A percentile compares a stretch with the other conserved stretches of the same genome.
Conservation (phyloP, 83 land plant genomes). For the Picea abies region DNA sequence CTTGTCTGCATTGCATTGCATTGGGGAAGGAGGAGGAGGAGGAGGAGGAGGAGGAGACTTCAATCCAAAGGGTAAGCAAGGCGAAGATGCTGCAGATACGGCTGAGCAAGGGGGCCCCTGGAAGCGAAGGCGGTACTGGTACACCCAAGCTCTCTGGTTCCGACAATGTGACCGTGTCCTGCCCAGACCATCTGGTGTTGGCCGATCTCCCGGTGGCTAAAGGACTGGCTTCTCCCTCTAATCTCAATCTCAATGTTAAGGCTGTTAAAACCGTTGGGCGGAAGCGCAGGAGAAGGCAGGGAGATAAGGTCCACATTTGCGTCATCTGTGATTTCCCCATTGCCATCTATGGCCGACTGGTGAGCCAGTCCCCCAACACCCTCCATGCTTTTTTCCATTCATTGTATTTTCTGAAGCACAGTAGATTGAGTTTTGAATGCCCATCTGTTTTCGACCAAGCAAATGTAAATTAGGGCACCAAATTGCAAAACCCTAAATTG, state of each 20-base stretch:
- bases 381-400: not conserved
- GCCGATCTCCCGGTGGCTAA: constrained; percentile 89
- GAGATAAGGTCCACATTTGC: constrained; percentile 92
- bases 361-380: constrained; percentile 17
- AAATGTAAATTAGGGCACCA: not conserved
- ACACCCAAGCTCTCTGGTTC: no score
- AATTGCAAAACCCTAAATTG: no score
- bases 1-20: no score
- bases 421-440: no score
- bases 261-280: constrained; percentile 77
- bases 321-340: constrained; percentile 96
- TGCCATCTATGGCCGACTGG: constrained; percentile 98
- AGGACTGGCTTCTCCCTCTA: constrained; percentile 61
- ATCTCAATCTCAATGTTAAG: constrained; percentile 50
- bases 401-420: not conserved
- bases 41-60: no score
- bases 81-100: no score
- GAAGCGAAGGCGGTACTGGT: no score
- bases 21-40: no score
- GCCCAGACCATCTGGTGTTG: constrained; percentile 83
- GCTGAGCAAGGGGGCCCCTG: no score
- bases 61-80: no score
- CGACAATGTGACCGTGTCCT: constrained; percentile 69
- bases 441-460: not conserved
- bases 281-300: constrained; percentile 78